Evolutionary conservation across 352 stramenopile species (phyloP), one percentile per base, ranked within the genome.

Genomic region (Peronospora belbahrii): DNA sequence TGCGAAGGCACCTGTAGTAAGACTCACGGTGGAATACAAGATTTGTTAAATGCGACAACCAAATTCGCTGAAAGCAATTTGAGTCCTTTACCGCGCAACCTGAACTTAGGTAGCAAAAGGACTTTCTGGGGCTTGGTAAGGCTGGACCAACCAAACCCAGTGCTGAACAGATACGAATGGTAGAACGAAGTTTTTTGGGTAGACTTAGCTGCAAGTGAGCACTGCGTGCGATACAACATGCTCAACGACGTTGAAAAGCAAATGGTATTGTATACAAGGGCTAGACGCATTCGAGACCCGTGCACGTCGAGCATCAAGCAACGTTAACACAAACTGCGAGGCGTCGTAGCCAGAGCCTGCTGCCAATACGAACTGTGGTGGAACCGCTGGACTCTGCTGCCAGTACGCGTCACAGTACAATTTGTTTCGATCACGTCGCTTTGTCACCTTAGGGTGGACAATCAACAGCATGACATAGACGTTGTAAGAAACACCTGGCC

Each of bases 1-100:
- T 18, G 84, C 88, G 2, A 87, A 96, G 50, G 90, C 83, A 11
- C 97, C 87, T 0, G 76, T 90, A 15, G 81, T 69, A 4, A 72
- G 84, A 95, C 59, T 97, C 90, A 90, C 97, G 85, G 85, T 97
- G 91, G 91, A 97, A 97, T 54, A 74, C 78, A n/a, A 71, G 87
- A 6, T 56, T 97, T 13, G 91, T 87, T 27, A 96, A 97, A 56
- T 97, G 87, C 65, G 97, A 97, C 70, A 97, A 97, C 59, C 88
- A 96, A 48, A 62, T 97, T 4, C 85, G 90, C 7, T 69, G 97
- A 65, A 90, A 95, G 65, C 88, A 97, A 58, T 91, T 97, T 30
- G 76, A 93, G 59, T 95, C 78, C 37, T 81, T 83, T n/a, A 10
- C 37, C 97, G 44, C 73, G 82, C 7, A 85, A 83, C 37, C 86